These are phyloP conservation scores for Lasiosphaeria miniovina DNA, from an alignment of 495 filamentous ascomycete species.

Conservation along the genomic window DNA sequence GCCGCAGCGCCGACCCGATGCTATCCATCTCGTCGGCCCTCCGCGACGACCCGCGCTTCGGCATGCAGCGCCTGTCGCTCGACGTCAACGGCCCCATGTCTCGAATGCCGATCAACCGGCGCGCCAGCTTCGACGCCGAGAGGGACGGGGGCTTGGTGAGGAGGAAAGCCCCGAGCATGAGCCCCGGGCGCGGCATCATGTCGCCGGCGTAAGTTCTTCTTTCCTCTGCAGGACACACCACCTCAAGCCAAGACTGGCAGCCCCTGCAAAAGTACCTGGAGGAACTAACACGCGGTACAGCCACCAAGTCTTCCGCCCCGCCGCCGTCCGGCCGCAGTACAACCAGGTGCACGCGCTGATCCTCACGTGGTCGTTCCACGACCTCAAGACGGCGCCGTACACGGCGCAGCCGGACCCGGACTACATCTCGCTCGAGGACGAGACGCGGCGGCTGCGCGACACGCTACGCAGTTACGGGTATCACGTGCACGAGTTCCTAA, in stretches of 20 bases:
- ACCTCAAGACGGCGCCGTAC: conserved; percentile 26
- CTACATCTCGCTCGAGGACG: conserved; percentile 33
- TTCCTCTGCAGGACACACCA: not conserved
- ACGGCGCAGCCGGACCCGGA: conserved; percentile 23
- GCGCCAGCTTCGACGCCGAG: conserved; percentile 16
- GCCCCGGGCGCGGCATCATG: conserved; percentile 7
- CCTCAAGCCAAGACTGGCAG: not conserved
- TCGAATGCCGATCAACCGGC: conserved; percentile 10
- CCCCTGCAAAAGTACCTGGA: not conserved
- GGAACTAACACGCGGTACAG: not conserved
- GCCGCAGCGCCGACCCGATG: conserved; percentile 1
- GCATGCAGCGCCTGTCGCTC: conserved; percentile 8
- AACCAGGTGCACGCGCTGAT: conserved; percentile 29
- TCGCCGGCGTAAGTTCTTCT: conserved; percentile 15
- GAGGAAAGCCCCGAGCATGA: conserved; percentile 9
- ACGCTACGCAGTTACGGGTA: conserved; percentile 30
- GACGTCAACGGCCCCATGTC: not conserved
- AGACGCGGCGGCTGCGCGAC: conserved; percentile 27
- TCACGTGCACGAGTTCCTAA: conserved; percentile 25
- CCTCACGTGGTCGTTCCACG: conserved; percentile 34
- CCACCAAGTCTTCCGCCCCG: conserved; percentile 11
- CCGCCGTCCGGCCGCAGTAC: conserved; percentile 20
- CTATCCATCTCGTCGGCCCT: not conserved
- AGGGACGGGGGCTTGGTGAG: not conserved
- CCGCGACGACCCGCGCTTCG: conserved; percentile 7